These are phyloP conservation scores for Sarocladiaceae sp. DNA, from an alignment of 2,329 filamentous ascomycete genomes.

Conservation along the genomic window DNA sequence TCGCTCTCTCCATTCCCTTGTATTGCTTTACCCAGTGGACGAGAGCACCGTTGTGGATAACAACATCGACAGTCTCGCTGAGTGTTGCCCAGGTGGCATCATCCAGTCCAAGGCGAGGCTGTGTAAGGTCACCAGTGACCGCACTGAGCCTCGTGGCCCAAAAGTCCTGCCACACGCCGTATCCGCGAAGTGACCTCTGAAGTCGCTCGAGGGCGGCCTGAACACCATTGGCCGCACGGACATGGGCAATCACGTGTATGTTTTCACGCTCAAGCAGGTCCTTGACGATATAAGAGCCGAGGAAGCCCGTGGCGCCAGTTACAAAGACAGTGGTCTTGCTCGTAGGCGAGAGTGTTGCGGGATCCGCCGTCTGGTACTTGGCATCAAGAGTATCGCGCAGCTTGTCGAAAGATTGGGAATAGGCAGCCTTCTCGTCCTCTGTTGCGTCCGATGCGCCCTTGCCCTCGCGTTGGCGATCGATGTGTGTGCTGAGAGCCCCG, in stretches of 20 bases:
- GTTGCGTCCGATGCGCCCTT: slow-evolving; percentile 24
- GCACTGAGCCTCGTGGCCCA: slow-evolving; percentile 62
- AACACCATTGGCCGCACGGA: slow-evolving; percentile 58
- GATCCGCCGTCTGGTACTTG: slow-evolving; percentile 26
- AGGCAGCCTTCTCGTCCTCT: slow-evolving; percentile 38
- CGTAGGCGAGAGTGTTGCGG: slow-evolving; percentile 23
- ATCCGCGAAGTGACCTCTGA: slow-evolving; percentile 61
- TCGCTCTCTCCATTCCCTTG: slow-evolving; percentile 61
- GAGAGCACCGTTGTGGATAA: slow-evolving; percentile 76
- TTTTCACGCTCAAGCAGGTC: slow-evolving; percentile 59
- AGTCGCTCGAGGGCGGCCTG: slow-evolving; percentile 29
- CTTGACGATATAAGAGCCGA: slow-evolving; percentile 72
- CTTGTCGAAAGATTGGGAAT: slow-evolving; percentile 45
- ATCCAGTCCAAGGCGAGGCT: slow-evolving; percentile 67
- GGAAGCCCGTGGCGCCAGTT: slow-evolving; percentile 73
- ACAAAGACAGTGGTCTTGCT: slow-evolving; percentile 60
- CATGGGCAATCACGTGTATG: slow-evolving; percentile 59
- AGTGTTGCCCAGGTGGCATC: slow-evolving; percentile 59
- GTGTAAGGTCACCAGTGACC: slow-evolving; percentile 67
- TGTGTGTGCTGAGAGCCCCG: slow-evolving; percentile 21
- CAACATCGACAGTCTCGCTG: slow-evolving; percentile 59
- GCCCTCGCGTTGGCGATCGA: slow-evolving; percentile 22
- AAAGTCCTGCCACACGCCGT: slow-evolving; percentile 68
- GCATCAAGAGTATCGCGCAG: slow-evolving; percentile 43
- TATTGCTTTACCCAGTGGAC: slow-evolving; percentile 83